Conservation (phyloP, 179 eudicot genomes). For the Beta lomatogona region DNA sequence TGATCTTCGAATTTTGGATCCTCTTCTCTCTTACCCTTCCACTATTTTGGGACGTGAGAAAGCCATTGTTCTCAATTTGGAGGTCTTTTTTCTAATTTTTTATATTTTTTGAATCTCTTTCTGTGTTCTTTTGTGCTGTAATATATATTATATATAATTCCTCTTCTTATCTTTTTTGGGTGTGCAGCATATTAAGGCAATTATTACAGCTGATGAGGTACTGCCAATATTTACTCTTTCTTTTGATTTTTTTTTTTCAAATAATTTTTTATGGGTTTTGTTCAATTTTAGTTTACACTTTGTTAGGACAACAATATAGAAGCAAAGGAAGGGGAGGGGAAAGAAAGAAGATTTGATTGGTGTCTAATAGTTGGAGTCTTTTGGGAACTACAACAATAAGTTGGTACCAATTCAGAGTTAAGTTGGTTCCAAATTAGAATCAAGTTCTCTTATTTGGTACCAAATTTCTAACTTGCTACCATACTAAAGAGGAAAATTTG, state of each 20-base stretch:
- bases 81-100: constrained; percentile 36
- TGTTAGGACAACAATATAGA: too few relatives aligned
- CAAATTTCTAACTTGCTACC: too few relatives aligned
- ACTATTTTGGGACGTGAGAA: constrained; percentile 43
- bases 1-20: constrained; percentile 84
- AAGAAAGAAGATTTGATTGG: too few relatives aligned
- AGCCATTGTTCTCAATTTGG: constrained; percentile 55
- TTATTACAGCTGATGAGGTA: constrained; percentile 92
- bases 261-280: background rate
- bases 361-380: too few relatives aligned
- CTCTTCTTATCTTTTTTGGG: constrained; percentile 8
- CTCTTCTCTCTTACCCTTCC: constrained; percentile 53
- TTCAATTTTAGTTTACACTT: too few relatives aligned
- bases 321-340: too few relatives aligned
- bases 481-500: too few relatives aligned
- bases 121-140: background rate
- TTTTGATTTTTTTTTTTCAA: background rate
- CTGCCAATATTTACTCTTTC: background rate
- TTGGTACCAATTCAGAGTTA: too few relatives aligned
- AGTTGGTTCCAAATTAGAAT: too few relatives aligned
- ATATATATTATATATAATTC: background rate
- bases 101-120: background rate
- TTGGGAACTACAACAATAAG: too few relatives aligned
- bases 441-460: too few relatives aligned
- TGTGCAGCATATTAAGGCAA: constrained; percentile 93